These are phyloP conservation scores for Aspergillus melleus DNA, from an alignment of 2,329 filamentous ascomycete genomes.

Conservation along the genomic window DNA sequence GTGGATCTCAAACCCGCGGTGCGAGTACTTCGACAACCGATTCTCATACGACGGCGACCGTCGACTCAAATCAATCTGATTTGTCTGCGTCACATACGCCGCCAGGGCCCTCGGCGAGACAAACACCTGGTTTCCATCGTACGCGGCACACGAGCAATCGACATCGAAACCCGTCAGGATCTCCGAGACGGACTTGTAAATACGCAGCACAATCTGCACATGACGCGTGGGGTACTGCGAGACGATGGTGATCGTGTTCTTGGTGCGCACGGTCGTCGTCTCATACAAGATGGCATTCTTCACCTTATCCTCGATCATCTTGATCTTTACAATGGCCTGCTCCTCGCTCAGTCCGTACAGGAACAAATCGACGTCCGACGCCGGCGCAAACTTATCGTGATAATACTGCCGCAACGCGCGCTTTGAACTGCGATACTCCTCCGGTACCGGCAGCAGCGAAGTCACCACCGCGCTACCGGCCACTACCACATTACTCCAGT, in stretches of 20 bases:
- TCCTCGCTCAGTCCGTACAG: slow-evolving; percentile 77
- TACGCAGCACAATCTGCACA: slow-evolving; percentile 79
- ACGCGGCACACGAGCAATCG: slow-evolving; percentile 78
- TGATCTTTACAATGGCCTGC: slow-evolving; percentile 79
- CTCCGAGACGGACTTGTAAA: slow-evolving; percentile 81
- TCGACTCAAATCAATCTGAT: slow-evolving; percentile 75
- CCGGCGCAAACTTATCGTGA: slow-evolving; percentile 76
- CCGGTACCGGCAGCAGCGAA: slow-evolving; percentile 69
- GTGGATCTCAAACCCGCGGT: slow-evolving; percentile 79
- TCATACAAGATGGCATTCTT: slow-evolving; percentile 78
- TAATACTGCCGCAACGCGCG: slow-evolving; percentile 68
- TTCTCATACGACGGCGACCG: slow-evolving; percentile 87
- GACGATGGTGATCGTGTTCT: slow-evolving; percentile 82
- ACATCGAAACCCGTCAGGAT: slow-evolving; percentile 89
- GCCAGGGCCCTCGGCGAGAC: slow-evolving; percentile 73
- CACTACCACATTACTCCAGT: slow-evolving; percentile 80
- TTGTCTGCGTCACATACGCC: slow-evolving; percentile 79
- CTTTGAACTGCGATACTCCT: slow-evolving; percentile 63
- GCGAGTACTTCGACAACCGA: slow-evolving; percentile 80
- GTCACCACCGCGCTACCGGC: slow-evolving; percentile 81
- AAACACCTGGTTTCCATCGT: slow-evolving; percentile 78
- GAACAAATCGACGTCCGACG: slow-evolving; percentile 85
- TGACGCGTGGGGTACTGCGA: slow-evolving; percentile 82
- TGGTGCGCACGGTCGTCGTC: slow-evolving; percentile 79
- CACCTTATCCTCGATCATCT: slow-evolving; percentile 73